Evolutionary conservation across 2,329 filamentous ascomycete species (phyloP), one percentile per base, ranked within the genome.

Genomic region (Dryadomyces quercivorus): DNA sequence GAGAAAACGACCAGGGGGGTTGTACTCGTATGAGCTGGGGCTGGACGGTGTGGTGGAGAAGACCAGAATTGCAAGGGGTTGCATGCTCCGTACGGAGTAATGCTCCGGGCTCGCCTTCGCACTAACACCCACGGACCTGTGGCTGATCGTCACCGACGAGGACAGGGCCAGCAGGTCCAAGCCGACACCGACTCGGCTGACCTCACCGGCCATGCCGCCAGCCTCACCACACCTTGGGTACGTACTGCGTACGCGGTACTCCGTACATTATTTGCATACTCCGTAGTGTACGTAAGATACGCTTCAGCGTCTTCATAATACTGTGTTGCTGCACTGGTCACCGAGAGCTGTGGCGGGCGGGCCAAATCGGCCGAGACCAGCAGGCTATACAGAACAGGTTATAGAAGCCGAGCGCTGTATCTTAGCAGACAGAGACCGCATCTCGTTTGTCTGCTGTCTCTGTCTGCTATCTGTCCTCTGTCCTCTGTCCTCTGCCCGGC

Each of bases 141-240:
- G 18, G 48, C 34, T 42, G 49, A 45, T 43, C 50, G 53, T 51
- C 56, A 47, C 56, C 53, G 56, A 50, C 26, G 38, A 44, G 31
- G 22, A 40, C 10, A 40, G 26, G 26, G 26, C 26, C 36, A 26
- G 22, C 26, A 40, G 16, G 10, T 16, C 36, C 34, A 21, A 51
- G 50, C 40, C 42, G 36, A 18, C 45, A 42, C 34, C 44, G 36
- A 40, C 22, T 31, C 51, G 36, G 45, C 45, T 44, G 46, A 38
- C 34, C 55, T 55, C 49, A 55, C 57, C 52, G 55, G 50, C 50
- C 48, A 47, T 46, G 52, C 55, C 55, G 55, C 57, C 57, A 58
- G 52, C 52, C 55, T 53, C 56, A 58, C 21, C 49, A 50, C 49
- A 50, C 49, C 36, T 50, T 34, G 21, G 9, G 26, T 31, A 31